These are phyloP conservation scores for Datura wrightii DNA, from an alignment of 257 asterid species.

Conservation along the genomic window DNA sequence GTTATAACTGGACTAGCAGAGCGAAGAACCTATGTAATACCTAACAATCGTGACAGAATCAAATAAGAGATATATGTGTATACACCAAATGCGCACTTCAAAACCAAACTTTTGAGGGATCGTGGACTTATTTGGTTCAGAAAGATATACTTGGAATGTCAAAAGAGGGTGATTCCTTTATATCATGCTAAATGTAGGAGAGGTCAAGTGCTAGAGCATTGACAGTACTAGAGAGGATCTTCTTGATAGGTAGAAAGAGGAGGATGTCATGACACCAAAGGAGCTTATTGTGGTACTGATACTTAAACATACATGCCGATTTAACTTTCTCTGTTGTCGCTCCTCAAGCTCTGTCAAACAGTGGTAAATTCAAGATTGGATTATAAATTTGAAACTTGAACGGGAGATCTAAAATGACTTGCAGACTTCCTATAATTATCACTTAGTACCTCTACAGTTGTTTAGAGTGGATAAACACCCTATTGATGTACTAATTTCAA, in stretches of 20 bases:
- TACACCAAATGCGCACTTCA: neutral
- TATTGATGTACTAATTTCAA: neutral
- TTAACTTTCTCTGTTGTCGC: neutral
- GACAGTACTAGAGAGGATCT: neutral
- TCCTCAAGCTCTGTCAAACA: neutral
- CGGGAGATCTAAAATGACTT: neutral
- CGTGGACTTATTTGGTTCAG: neutral
- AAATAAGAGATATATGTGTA: neutral
- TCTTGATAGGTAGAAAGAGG: constrained; percentile 10
- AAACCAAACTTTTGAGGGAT: neutral
- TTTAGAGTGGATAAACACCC: constrained; percentile 13
- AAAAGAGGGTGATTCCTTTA: constrained; percentile 10
- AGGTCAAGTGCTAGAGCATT: constrained; percentile 20
- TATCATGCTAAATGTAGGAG: constrained; percentile 22
- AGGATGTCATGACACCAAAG: neutral
- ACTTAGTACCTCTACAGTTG: neutral
- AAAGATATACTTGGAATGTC: neutral
- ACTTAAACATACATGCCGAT: neutral
- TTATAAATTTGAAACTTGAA: constrained; percentile 5
- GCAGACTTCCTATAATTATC: neutral
- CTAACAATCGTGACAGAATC: neutral
- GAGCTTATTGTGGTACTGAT: neutral
- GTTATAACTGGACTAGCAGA: neutral
- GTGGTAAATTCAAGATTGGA: constrained; percentile 26
- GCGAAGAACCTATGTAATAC: neutral